Evolutionary conservation across 1,284 basidiomycete genomes (phyloP), one percentile per base, ranked within the genome.

Genomic region (Paramarasmius palmivorus): DNA sequence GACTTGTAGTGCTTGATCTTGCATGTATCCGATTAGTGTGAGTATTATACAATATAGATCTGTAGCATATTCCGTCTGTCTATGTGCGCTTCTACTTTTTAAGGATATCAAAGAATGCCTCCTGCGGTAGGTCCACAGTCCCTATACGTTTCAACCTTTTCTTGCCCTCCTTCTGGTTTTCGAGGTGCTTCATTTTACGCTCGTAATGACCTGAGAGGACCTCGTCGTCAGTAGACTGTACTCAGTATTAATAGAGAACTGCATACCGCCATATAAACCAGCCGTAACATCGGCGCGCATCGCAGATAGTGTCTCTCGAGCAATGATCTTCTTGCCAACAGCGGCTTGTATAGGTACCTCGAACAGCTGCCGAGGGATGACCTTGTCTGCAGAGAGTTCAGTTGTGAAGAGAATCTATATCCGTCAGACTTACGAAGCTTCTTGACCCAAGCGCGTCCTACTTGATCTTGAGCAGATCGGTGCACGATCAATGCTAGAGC

Each of bases 211-310:
- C 88, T 87, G 37, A 32, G 12, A 41, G 35, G 37, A 8, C 34
- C 20, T 22, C 52, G 34, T 47, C 38, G 38, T 46, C 47, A 35
- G 15, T 50, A 32, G 41, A 51, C 46, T 19, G 40, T 14, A 45
- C 15, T n/a, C n/a, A n/a, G 50, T 17, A n/a, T n/a, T n/a, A 29
- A 26, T 12, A 38, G 15, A 12, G 22, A 42, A 29, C 12, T 22
- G 62, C 74, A 59, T 58, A 82, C 93, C 93, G 68, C 94, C 94
- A 64, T 97, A 97, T 40, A 98, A 72, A 0, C 95, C 95, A 14
- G 94, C 94, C 0, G 95, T 97, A 22, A 99, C 96, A 63, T 99
- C 96, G 54, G 96, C 94, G 35, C 94, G 83, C 67, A 93, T 74
- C 0, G 95, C 93, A 34, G 89, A 90, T 44, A 98, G 70, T 1